These are phyloP conservation scores for Hymenoscyphus salicellus DNA, from an alignment of 2,329 filamentous ascomycete genomes.

Conservation along the genomic window DNA sequence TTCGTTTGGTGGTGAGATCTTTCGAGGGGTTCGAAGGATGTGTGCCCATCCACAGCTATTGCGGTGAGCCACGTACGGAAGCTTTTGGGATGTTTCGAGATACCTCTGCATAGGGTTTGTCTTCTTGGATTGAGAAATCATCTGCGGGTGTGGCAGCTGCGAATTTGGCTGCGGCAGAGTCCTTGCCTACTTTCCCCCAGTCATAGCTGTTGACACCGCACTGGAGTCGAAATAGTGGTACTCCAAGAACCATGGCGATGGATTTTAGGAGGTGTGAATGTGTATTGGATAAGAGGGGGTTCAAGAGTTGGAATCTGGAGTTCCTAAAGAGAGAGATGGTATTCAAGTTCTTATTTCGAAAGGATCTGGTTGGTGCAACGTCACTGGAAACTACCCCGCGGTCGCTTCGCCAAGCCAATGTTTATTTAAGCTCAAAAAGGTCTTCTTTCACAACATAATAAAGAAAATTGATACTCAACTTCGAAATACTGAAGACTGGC, in stretches of 20 bases:
- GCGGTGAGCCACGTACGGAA: background rate
- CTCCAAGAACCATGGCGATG: conserved; percentile 28
- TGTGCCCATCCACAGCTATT: conserved; percentile 87
- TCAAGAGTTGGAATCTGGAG: background rate
- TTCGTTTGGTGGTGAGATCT: conserved; percentile 78
- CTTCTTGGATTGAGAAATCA: conserved; percentile 73
- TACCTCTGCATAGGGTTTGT: conserved; percentile 90
- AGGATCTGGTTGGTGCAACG: background rate
- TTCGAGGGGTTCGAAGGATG: conserved; percentile 94
- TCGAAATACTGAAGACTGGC: too few relatives aligned
- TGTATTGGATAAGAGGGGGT: background rate
- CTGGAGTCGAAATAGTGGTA: conserved; percentile 80
- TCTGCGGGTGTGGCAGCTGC: conserved; percentile 77
- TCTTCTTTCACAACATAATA: background rate
- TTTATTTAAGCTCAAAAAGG: background rate
- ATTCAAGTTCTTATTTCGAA: background rate
- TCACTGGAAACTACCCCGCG: conserved; percentile 2
- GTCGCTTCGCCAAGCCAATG: background rate
- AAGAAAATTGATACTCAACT: too few relatives aligned
- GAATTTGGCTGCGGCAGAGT: conserved; percentile 85
- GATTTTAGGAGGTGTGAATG: background rate
- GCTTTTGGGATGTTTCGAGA: background rate
- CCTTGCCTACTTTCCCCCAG: conserved; percentile 90
- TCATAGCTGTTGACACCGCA: conserved; percentile 98
- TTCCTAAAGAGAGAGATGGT: background rate